Base-by-base conservation (phyloP, 176 grass and related monocot species). In the Saccharum officinarum region DNA sequence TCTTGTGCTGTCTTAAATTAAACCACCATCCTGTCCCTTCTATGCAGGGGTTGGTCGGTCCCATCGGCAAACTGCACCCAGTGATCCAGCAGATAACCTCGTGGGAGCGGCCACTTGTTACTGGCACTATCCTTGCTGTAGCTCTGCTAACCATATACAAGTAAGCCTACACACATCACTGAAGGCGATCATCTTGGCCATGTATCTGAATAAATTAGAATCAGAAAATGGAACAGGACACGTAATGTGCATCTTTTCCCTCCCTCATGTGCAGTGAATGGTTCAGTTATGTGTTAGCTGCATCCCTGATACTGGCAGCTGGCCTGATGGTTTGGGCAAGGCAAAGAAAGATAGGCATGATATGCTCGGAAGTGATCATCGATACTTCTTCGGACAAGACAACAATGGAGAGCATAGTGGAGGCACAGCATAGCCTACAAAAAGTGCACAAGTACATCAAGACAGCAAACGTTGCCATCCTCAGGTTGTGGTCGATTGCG, bases 351-450 rank as follows among this genome's bases (percentile, higher is more conserved):
- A 81, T 95, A 0, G 83, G 87, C 0, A 82, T 88, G 33, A 83
- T 82, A 74, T 92, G 78, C 63, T 84, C 80, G 11, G 91, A 95
- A 80, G 83, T 95, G 23, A 50, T 92, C 73, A 80, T 98, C 3
- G 83, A 91, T 12, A 85, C 91, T 22, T 93, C 91, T 2, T 88
- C 89, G 0, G 95, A 95, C 60, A 95, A 95, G 89, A 92, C 95
- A 17, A 93, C 91, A 25, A 90, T 93, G 87, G 91, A 95, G 38
- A 92, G 83, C 90, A 80, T 95, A 69, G 91, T 98, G 73, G 91
- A 93, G 20, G 95, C 95, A 2, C 93, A 93, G 4, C 93, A 95
- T 4, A 90, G 67, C 76, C 80, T 98, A 55, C 80, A 83, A 25
- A 88, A 67, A 73, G 79, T 83, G 85, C 89, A 95, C 10, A 77